Conservation (phyloP, 2,329 filamentous ascomycete species). For the Talaromyces sp. region DNA sequence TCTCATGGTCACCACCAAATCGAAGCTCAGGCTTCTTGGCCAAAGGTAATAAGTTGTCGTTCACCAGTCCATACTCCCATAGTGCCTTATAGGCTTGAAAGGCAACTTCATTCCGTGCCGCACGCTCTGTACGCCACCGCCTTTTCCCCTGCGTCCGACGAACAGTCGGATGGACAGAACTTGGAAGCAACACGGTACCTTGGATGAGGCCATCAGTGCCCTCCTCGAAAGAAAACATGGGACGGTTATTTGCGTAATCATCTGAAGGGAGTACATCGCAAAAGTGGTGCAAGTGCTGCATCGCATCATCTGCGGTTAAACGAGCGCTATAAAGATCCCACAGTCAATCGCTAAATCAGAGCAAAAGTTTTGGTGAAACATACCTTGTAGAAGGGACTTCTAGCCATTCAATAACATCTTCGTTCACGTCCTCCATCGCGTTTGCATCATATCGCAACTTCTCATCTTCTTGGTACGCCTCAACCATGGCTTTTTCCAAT, state of each 20-base stretch:
- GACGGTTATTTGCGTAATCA: conserved; percentile 63
- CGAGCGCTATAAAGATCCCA: conserved; percentile 55
- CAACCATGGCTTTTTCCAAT: conserved; percentile 74
- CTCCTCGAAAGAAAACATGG: conserved; percentile 60
- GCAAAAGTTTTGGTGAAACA: too few species aligned
- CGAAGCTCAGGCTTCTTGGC: conserved; percentile 33
- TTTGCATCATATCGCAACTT: conserved; percentile 53
- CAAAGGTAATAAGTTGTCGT: conserved; percentile 73
- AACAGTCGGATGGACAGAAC: conserved; percentile 65
- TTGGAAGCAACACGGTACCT: conserved; percentile 71
- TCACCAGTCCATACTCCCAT: conserved; percentile 71
- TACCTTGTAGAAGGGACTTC: conserved; percentile 40
- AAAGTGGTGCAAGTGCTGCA: conserved; percentile 79
- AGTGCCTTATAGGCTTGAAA: conserved; percentile 77
- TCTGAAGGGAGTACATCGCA: conserved; percentile 65
- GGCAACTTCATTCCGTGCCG: conserved; percentile 77
- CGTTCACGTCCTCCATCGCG: conserved; percentile 53
- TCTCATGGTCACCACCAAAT: not conserved
- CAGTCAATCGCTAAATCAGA: not conserved
- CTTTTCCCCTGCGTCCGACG: conserved; percentile 56
- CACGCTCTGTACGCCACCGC: conserved; percentile 71
- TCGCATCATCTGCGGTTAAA: conserved; percentile 72
- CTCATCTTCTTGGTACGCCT: conserved; percentile 66
- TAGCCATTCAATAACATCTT: conserved; percentile 43
- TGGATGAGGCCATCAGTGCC: conserved; percentile 19